phyloP scores from a whole-genome alignment of 495 filamentous ascomycete species.

The Penicillium paxilli region DNA sequence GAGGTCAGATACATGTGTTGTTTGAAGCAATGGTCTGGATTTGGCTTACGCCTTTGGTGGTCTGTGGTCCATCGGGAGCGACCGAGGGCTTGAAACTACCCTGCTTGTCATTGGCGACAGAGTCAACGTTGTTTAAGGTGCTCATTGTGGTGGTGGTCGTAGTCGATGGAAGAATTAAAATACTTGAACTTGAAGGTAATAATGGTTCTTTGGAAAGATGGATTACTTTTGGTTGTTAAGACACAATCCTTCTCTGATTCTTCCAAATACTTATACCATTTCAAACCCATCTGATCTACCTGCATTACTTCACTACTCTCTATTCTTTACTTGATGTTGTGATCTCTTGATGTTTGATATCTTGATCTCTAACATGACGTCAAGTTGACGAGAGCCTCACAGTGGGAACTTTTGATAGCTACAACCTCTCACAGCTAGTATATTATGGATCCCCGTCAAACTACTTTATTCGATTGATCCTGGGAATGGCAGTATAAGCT shows the following conservation, averaged over 20 bases:
- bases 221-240: not conserved
- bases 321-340: not conserved
- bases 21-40: not conserved
- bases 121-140: slow-evolving; percentile 50
- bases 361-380: not conserved
- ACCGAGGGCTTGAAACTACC: slow-evolving; percentile 35
- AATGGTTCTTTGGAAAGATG: not conserved
- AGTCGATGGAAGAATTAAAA: not conserved
- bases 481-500: not conserved
- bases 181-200: not conserved
- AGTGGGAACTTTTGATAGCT: not conserved
- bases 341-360: not conserved
- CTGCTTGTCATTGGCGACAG: slow-evolving; percentile 43
- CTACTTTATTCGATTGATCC: not conserved
- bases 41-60: slow-evolving; percentile 54
- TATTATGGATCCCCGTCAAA: not conserved
- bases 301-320: not conserved
- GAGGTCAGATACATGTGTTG: slow-evolving; percentile 8
- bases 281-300: not conserved
- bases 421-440: not conserved
- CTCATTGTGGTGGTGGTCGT: slow-evolving; percentile 50
- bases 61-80: slow-evolving; percentile 50
- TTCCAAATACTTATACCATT: no score
- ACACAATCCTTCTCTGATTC: no score
- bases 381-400: not conserved